A percentile compares a stretch with the other conserved stretches of the same genome.
Conservation (phyloP, 495 filamentous ascomycete species). For the Penicillium coffeae region DNA sequence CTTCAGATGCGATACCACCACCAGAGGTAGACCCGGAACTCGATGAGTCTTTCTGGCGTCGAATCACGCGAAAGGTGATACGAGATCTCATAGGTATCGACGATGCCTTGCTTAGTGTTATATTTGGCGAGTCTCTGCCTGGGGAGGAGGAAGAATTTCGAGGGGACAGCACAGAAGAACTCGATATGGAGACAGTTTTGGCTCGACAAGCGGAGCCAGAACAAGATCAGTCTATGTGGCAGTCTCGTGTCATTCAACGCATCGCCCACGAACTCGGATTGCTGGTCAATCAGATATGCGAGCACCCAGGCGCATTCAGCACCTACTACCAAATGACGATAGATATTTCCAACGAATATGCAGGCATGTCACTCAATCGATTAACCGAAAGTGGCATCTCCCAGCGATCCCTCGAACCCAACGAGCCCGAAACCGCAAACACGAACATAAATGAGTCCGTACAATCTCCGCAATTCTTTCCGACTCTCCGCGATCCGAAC, state of each 20-base stretch:
- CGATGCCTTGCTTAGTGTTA: slow-evolving; percentile 72
- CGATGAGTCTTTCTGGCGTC: slow-evolving; percentile 70
- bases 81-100: slow-evolving; percentile 89
- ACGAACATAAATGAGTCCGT: slow-evolving; percentile 25
- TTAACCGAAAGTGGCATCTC: slow-evolving; percentile 24
- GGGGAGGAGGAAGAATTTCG: slow-evolving; percentile 9
- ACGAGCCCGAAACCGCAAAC: slow-evolving; percentile 17
- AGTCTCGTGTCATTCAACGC: slow-evolving; percentile 72
- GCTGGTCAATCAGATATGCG: slow-evolving; percentile 76
- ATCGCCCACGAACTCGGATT: slow-evolving; percentile 83
- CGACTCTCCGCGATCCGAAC: slow-evolving; percentile 38
- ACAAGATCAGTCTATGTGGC: slow-evolving; percentile 57
- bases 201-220: slow-evolving; percentile 33
- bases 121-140: slow-evolving; percentile 81
- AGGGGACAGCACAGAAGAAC: slow-evolving; percentile 1
- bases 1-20: slow-evolving; percentile 15
- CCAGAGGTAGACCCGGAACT: slow-evolving; percentile 18
- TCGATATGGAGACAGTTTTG: slow-evolving; percentile 31
- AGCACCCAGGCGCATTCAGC: slow-evolving; percentile 77
- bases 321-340: slow-evolving; percentile 56
- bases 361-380: slow-evolving; percentile 46
- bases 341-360: slow-evolving; percentile 45
- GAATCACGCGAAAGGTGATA: slow-evolving; percentile 81
- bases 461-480: slow-evolving; percentile 41
- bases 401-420: slow-evolving; percentile 12